Evolutionary conservation across 2,329 filamentous ascomycete species (phyloP), one percentile per base, ranked within the genome.

Genomic region (Cladosporium sp.): DNA sequence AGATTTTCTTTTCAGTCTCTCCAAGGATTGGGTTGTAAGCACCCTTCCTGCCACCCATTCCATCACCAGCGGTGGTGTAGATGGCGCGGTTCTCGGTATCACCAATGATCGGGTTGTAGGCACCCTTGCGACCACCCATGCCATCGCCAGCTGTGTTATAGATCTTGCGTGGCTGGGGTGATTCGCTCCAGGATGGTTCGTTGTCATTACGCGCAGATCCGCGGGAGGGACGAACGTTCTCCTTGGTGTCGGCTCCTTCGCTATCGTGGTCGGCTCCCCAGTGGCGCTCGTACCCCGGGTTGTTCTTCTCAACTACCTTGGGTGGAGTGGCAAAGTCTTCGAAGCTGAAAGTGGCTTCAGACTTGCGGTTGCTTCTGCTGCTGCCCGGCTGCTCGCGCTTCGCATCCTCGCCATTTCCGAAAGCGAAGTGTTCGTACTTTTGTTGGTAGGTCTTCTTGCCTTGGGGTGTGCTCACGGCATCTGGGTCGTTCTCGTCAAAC

Each of bases 361-460:
- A 62, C 10, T 67, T 65, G 55, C 90, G 91, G 69, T 70, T 64
- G 72, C 67, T 37, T 57, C 67, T 66, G 72, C 74, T 67, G 74
- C 75, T 67, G 72, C 73, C 46, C 69, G 71, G 61, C 35, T 66
- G 64, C 29, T 68, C 53, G n/a, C 66, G 65, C 31, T 49, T 64
- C 49, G 77, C 76, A 61, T 80, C 78, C 53, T 80, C 84, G 60
- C 87, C 88, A 70, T 92, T 88, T 66, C 85, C 87, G 74, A 96
- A 91, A 67, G 93, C 89, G 75, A 96, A 96, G 79, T 98, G 94
- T 66, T 90, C 83, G 80, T 88, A 97, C 78, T 92, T 96, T 74
- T 87, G 88, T 2, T 91, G 86, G 76, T 95, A 86, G 7, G 91
- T 89, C 73, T 89, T 86, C 71, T 76, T 80, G 70, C 83, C 77